Evolutionary conservation across 345 rosid genomes (phyloP).

Genomic region (Ceriops tagal): DNA sequence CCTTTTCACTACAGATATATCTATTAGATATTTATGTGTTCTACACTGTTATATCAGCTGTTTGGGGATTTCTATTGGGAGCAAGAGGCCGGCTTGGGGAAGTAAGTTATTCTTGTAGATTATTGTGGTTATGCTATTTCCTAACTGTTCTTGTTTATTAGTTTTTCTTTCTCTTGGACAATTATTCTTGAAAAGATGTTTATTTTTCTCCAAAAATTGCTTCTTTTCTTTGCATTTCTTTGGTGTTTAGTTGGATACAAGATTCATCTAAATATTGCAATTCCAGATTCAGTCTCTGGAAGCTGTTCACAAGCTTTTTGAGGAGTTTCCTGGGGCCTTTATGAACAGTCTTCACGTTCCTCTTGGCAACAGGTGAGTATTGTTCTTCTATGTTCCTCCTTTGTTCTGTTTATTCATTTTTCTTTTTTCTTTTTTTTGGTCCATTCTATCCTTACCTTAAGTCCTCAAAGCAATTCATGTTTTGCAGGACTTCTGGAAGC

Average conservation of each 20-base stretch:
- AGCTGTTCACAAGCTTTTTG: constrained; percentile 75
- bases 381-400: background rate
- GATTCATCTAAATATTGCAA: constrained; percentile 5
- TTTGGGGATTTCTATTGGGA: constrained; percentile 91
- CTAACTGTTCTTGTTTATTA: background rate
- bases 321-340: constrained; percentile 87
- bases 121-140: background rate
- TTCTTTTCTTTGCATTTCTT: background rate
- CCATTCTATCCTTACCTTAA: background rate
- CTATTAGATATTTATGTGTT: constrained; percentile 76
- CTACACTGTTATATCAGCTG: constrained; percentile 80
- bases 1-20: constrained; percentile 60
- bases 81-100: constrained; percentile 98
- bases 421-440: background rate
- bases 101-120: constrained; percentile 37
- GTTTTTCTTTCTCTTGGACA: background rate
- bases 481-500: constrained; percentile 51
- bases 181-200: constrained; percentile 14
- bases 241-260: constrained; percentile 7
- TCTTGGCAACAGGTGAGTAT: constrained; percentile 46
- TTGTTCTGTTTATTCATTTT: background rate
- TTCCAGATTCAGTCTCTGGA: constrained; percentile 91
- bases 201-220: background rate
- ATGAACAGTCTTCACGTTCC: constrained; percentile 64
- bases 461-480: constrained; percentile 5